Conservation (phyloP, 2,329 filamentous ascomycete genomes). For the Penicillium brevicompactum region DNA sequence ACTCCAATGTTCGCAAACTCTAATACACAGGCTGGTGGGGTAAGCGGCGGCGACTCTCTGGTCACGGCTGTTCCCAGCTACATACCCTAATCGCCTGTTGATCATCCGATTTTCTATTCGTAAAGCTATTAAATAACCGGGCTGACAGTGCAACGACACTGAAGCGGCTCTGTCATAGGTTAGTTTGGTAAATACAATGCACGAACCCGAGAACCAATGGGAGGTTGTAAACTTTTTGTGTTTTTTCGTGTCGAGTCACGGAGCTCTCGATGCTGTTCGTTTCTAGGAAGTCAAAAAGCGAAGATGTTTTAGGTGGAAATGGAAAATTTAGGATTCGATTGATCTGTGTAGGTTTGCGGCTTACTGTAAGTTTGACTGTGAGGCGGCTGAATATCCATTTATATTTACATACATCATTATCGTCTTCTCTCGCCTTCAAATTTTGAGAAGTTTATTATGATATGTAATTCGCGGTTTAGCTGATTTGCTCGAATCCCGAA, state of each 20-base stretch:
- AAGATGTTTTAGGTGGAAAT: too few species aligned
- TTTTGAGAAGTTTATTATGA: too few species aligned
- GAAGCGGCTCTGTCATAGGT: neutral
- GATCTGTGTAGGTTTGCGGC: too few species aligned
- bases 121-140: neutral
- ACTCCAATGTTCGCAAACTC: neutral
- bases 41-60: neutral
- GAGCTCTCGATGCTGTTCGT: too few species aligned
- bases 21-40: neutral
- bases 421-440: too few species aligned
- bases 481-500: too few species aligned
- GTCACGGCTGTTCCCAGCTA: neutral
- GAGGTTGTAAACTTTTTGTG: neutral
- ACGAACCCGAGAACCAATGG: neutral
- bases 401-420: too few species aligned
- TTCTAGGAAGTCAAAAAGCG: too few species aligned
- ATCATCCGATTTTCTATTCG: neutral
- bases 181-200: neutral
- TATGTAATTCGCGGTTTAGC: too few species aligned
- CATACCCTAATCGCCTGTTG: neutral
- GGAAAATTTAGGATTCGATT: too few species aligned
- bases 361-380: too few species aligned
- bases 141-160: neutral
- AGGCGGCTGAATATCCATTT: too few species aligned
- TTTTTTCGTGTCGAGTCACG: neutral